A percentile compares a stretch with the other conserved stretches of the same genome.
phyloP scores from a whole-genome alignment of 352 stramenopile genomes.

The Phytophthora vignae region DNA sequence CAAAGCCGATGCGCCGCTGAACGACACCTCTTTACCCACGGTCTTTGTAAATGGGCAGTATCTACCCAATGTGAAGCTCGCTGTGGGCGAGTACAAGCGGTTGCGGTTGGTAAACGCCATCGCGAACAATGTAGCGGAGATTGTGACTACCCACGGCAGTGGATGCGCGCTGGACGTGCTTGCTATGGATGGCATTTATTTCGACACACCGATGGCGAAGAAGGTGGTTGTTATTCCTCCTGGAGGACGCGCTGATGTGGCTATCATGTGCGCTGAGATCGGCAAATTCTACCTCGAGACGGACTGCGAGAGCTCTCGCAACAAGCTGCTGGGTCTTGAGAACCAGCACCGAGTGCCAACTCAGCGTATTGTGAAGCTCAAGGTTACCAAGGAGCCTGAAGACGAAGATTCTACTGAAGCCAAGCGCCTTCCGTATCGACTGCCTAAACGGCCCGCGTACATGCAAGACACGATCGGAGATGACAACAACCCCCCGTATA shows the following conservation, averaged over 20 bases:
- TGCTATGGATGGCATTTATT: constrained; percentile 79
- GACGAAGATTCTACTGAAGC: constrained; percentile 18
- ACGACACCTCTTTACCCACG: constrained; percentile 74
- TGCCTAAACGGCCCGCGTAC: constrained; percentile 67
- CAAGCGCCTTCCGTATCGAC: constrained; percentile 44
- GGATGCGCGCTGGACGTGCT: constrained; percentile 67
- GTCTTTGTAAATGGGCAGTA: constrained; percentile 84
- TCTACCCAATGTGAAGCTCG: constrained; percentile 63
- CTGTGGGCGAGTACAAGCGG: constrained; percentile 65
- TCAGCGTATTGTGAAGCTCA: constrained; percentile 67
- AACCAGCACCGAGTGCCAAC: constrained; percentile 78
- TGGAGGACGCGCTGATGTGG: constrained; percentile 70
- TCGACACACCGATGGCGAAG: constrained; percentile 47
- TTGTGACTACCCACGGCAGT: constrained; percentile 50
- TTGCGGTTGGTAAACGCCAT: constrained; percentile 81
- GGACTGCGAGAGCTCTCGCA: constrained; percentile 63
- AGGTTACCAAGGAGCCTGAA: constrained; percentile 28
- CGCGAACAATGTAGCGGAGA: constrained; percentile 81
- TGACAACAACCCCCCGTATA: constrained; percentile 22
- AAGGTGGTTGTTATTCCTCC: constrained; percentile 70
- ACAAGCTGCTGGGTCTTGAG: constrained; percentile 62
- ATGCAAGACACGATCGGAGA: constrained; percentile 52
- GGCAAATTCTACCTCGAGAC: constrained; percentile 76
- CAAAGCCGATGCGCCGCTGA: constrained; percentile 57
- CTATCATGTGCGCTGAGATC: constrained; percentile 52